A percentile compares a stretch with the other conserved stretches of the same genome.
Evolutionary conservation across 1,139 yeast genomes (phyloP).

Genomic region (Tardiomyces depauwii): DNA sequence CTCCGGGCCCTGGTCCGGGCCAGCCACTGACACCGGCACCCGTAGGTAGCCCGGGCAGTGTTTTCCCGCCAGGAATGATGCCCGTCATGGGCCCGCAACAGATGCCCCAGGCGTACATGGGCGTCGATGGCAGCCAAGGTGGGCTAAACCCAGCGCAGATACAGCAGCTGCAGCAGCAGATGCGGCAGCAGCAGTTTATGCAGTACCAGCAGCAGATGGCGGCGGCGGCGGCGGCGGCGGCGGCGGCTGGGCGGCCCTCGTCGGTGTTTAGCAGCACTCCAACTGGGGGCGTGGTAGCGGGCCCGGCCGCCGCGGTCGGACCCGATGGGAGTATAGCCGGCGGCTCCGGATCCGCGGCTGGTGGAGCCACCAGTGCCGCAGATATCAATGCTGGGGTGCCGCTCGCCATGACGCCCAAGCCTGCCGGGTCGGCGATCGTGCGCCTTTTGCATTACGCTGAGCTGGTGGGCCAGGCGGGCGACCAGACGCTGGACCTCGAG

Average conservation of each 20-base stretch:
- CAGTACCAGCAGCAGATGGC: background rate
- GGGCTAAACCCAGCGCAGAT: background rate
- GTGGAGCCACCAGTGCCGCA: too few relatives aligned
- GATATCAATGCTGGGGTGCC: background rate
- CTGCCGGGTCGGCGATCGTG: background rate
- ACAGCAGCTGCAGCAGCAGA: background rate
- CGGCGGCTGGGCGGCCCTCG: background rate
- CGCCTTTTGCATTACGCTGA: slow-evolving; percentile 28
- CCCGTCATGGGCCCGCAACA: background rate
- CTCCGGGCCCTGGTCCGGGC: too few relatives aligned
- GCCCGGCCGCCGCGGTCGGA: too few relatives aligned
- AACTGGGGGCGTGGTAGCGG: too few relatives aligned
- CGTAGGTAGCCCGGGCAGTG: background rate
- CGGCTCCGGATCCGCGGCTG: too few relatives aligned
- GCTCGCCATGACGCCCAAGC: background rate
- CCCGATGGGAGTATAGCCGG: too few relatives aligned
- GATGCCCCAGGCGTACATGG: background rate
- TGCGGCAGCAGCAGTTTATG: background rate
- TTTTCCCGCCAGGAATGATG: background rate
- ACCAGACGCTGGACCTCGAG: slow-evolving; percentile 29
- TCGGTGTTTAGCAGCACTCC: background rate
- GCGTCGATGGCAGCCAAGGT: background rate
- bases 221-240: background rate
- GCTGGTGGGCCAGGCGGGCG: slow-evolving; percentile 25
- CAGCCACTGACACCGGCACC: background rate